Evolutionary conservation across 768 basidiomycete species (phyloP).

Genomic region (Suillus subalutaceus): DNA sequence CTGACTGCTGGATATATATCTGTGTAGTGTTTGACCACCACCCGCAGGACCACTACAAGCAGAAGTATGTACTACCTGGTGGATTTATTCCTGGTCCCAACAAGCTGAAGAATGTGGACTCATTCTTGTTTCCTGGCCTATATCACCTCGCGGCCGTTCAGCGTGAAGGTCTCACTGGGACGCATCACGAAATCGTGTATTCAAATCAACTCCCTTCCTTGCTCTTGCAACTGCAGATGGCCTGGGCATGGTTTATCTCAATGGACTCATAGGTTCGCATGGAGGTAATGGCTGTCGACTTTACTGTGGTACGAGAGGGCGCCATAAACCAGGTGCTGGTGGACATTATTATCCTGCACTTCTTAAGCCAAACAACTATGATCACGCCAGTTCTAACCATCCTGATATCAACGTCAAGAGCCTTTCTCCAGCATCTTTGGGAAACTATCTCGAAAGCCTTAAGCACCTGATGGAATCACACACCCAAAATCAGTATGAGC

Average conservation of each 20-base stretch:
- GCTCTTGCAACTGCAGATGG: constrained; percentile 29
- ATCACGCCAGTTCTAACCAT: constrained; percentile 29
- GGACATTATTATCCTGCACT: constrained; percentile 8
- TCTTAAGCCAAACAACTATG: constrained; percentile 15
- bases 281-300: constrained; percentile 36
- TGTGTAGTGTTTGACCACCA: neutral
- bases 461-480: constrained; percentile 2
- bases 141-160: neutral
- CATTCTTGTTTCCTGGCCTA: neutral
- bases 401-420: constrained; percentile 27
- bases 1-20: neutral
- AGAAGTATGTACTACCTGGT: neutral
- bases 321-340: constrained; percentile 15
- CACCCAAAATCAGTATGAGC: constrained; percentile 25
- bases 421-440: constrained; percentile 9
- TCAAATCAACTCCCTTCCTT: constrained; percentile 19
- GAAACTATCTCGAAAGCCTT: constrained; percentile 8
- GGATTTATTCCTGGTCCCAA: neutral
- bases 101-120: neutral
- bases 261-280: constrained; percentile 36
- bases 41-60: neutral
- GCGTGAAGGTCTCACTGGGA: neutral
- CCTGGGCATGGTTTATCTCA: constrained; percentile 26
- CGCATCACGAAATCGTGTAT: constrained; percentile 11
- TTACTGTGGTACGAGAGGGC: constrained; percentile 32